phyloP scores from a whole-genome alignment of 371 early-diverging fungal genomes.

The Mortierella sp. region DNA sequence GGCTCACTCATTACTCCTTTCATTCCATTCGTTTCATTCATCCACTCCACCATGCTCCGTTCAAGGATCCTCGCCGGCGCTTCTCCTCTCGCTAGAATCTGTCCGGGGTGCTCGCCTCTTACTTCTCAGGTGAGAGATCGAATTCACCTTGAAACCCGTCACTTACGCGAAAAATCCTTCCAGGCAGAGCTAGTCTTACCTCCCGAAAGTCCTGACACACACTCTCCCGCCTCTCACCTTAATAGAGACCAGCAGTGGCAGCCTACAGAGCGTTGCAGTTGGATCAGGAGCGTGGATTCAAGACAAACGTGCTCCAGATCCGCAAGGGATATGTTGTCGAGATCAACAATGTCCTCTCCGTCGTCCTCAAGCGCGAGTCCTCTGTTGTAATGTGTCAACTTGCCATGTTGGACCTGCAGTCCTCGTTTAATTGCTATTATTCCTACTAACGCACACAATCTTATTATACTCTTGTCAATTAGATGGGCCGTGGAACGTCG shows the following conservation, averaged over 20 bases:
- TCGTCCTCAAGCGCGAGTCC: constrained; percentile 53
- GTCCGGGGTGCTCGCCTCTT: constrained; percentile 17
- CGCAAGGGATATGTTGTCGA: constrained; percentile 53
- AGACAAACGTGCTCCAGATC: constrained; percentile 51
- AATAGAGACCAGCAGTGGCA: constrained; percentile 19
- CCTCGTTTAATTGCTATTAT: background rate
- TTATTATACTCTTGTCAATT: background rate
- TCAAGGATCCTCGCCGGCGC: constrained; percentile 7
- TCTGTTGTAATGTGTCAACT: constrained; percentile 31
- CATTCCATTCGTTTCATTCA: background rate
- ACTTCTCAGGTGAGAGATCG: background rate
- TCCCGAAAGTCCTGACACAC: background rate
- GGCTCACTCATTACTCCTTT: background rate
- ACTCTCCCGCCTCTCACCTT: background rate
- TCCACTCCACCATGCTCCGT: constrained; percentile 13
- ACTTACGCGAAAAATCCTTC: too few relatives aligned
- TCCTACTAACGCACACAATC: background rate
- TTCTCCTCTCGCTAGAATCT: constrained; percentile 9
- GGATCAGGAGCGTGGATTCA: constrained; percentile 45
- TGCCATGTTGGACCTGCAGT: too few relatives aligned
- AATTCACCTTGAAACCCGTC: background rate
- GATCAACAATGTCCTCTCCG: constrained; percentile 37
- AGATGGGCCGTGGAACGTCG: constrained; percentile 58
- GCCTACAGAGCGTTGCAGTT: constrained; percentile 5
- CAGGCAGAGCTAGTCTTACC: background rate